Evolutionary conservation across 2,329 filamentous ascomycete genomes (phyloP), one percentile per base, ranked within the genome.

Genomic region (Fusarium irregulare): DNA sequence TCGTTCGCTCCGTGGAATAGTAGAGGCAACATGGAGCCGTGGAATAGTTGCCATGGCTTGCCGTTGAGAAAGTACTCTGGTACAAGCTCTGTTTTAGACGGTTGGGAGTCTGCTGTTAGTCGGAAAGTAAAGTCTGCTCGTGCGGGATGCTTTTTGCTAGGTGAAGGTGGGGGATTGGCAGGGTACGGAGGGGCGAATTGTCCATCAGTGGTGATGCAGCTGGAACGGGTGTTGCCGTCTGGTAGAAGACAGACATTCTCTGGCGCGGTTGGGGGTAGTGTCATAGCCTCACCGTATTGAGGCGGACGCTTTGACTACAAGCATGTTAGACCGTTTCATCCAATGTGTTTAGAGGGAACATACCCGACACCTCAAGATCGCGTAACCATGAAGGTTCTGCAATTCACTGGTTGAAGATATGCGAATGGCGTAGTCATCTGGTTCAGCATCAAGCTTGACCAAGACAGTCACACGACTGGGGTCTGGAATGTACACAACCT

Each of bases 1-100:
- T 59, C 41, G 1, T 46, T 58, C 12, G 32, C 23, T 6, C 8
- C 9, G 21, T 49, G 59, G 12, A 62, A 62, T 16, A 61, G 58
- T 25, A 61, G 44, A 14, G 58, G 58, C 20, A 47, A 14, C 58
- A 61, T 61, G 14, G 58, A 58, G 6, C 53, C 45, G 10, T 61
- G 58, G 11, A 45, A 61, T n/a, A 61, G 54, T 45, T 61, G 53
- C 53, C 58, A 61, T 16, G 44, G 58, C 21, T 45, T 58, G 37
- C 40, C 53, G 13, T 61, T 58, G 20, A 61, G 58, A 7, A 44
- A 49, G 14, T 58, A 58, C 34, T 58, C 44, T 16, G 58, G 53
- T 7, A 49, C 28, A 8, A 27, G 37, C 44, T 58, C 53, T 18
- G 58, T 49, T 10, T 42, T 20, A 18, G 58, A 61, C 2, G 53